A percentile compares a stretch with the other conserved stretches of the same genome.
Evolutionary conservation across 106 monocot genomes (phyloP).

Genomic region (Apostasia shenzhenica): DNA sequence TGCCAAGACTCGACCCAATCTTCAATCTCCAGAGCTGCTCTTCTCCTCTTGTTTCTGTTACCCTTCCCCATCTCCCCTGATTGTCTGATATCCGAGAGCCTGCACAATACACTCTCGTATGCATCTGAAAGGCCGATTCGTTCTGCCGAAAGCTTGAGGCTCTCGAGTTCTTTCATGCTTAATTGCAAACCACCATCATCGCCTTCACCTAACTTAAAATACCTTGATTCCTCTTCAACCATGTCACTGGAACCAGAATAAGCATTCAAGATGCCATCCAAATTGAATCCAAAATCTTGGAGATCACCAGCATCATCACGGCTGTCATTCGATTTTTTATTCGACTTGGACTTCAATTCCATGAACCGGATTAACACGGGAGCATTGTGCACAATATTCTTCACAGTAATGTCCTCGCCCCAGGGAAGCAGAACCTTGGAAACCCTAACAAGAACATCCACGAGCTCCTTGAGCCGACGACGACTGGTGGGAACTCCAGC

Average conservation of each 20-base stretch:
- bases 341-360: conserved; percentile 43
- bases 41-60: conserved; percentile 21
- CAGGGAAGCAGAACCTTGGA: conserved; percentile 57
- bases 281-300: conserved; percentile 1
- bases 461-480: conserved; percentile 43
- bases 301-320: background rate
- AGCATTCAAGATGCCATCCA: conserved; percentile 11
- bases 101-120: conserved; percentile 33
- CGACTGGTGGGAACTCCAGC: conserved; percentile 36
- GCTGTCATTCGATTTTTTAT: background rate
- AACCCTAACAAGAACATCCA: conserved; percentile 34
- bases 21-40: conserved; percentile 22
- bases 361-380: conserved; percentile 55
- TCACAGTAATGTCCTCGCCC: conserved; percentile 51
- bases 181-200: background rate
- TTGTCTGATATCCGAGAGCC: conserved; percentile 12
- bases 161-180: conserved; percentile 11
- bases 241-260: background rate
- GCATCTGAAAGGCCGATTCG: conserved; percentile 13
- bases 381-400: conserved; percentile 50
- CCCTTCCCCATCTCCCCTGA: conserved; percentile 17
- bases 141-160: conserved; percentile 32
- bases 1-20: conserved; percentile 18
- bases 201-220: conserved; percentile 13
- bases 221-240: conserved; percentile 26